phyloP scores from a whole-genome alignment of 768 basidiomycete genomes.

The Termitomyces eurrhizus region DNA sequence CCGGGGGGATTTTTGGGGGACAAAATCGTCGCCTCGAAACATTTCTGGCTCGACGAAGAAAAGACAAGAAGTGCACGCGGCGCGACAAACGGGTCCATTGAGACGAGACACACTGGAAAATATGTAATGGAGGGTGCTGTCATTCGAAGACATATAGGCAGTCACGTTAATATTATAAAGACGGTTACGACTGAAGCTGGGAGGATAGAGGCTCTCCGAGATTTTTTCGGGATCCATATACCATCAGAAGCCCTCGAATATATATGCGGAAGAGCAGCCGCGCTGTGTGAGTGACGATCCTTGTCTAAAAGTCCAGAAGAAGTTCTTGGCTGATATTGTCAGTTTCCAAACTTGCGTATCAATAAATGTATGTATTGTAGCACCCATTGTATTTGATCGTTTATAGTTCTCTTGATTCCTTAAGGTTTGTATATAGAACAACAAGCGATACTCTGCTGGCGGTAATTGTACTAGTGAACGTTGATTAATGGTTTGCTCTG shows the following conservation, averaged over 20 bases:
- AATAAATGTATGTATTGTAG: not conserved
- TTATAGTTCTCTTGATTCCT: too few relatives aligned
- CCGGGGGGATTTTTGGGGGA: slow-evolving; percentile 8
- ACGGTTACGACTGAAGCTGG: slow-evolving; percentile 7
- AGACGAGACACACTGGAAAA: slow-evolving; percentile 4
- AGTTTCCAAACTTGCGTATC: not conserved
- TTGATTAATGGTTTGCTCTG: too few relatives aligned
- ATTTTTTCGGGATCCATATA: slow-evolving; percentile 12
- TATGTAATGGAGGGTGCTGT: slow-evolving; percentile 9
- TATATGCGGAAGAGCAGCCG: slow-evolving; percentile 36
- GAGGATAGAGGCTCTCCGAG: slow-evolving; percentile 7
- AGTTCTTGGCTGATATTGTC: not conserved
- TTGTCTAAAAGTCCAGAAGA: not conserved
- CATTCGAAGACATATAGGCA: slow-evolving; percentile 10
- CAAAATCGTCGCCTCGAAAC: slow-evolving; percentile 9
- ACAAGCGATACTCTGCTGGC: too few relatives aligned
- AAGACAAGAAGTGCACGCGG: not conserved
- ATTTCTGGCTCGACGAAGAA: slow-evolving; percentile 7
- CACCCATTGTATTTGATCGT: not conserved
- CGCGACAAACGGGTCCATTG: not conserved
- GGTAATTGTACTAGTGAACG: too few relatives aligned
- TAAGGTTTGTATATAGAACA: too few relatives aligned
- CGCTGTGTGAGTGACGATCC: slow-evolving; percentile 8
- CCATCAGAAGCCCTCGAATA: slow-evolving; percentile 2
- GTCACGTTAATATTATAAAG: slow-evolving; percentile 2